Percentiles rank a stretch among this genome's conserved stretches.
Evolutionary conservation across 768 basidiomycete genomes (phyloP).

Genomic region (Tylopilus felleus): DNA sequence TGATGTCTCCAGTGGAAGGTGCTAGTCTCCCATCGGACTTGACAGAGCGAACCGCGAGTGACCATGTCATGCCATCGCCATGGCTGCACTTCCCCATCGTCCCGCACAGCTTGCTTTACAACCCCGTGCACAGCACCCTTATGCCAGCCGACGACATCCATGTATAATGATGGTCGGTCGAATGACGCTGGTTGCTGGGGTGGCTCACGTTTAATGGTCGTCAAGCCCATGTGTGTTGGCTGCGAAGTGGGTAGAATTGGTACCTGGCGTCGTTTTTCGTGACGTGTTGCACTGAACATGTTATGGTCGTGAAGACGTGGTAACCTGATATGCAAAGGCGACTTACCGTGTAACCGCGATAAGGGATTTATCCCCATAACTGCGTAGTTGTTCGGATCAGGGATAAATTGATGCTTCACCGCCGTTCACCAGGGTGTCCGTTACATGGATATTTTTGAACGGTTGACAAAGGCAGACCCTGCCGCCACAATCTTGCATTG

Average conservation of each 20-base stretch:
- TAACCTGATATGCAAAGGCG: not conserved
- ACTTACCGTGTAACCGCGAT: not conserved
- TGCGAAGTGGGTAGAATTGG: not conserved
- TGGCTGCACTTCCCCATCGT: not conserved
- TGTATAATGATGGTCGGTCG: not conserved
- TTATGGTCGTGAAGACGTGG: not conserved
- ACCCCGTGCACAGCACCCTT: constrained; percentile 8
- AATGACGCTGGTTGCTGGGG: not conserved
- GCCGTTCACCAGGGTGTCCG: not conserved
- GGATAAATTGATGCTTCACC: not conserved
- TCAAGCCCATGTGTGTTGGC: not conserved
- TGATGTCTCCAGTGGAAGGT: not conserved
- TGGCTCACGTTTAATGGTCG: constrained; percentile 10
- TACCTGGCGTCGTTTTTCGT: not conserved
- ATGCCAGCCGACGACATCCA: not conserved
- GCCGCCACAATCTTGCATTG: not conserved
- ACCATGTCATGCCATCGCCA: not conserved
- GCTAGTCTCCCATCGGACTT: not conserved
- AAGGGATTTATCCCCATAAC: no score
- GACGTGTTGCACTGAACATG: not conserved
- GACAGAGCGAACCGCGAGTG: not conserved
- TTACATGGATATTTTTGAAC: not conserved
- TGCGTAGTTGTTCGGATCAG: not conserved
- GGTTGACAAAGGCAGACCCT: not conserved
- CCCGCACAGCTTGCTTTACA: not conserved